phyloP scores from a whole-genome alignment of 2,329 filamentous ascomycete species.

The Penicillium concentricum region DNA sequence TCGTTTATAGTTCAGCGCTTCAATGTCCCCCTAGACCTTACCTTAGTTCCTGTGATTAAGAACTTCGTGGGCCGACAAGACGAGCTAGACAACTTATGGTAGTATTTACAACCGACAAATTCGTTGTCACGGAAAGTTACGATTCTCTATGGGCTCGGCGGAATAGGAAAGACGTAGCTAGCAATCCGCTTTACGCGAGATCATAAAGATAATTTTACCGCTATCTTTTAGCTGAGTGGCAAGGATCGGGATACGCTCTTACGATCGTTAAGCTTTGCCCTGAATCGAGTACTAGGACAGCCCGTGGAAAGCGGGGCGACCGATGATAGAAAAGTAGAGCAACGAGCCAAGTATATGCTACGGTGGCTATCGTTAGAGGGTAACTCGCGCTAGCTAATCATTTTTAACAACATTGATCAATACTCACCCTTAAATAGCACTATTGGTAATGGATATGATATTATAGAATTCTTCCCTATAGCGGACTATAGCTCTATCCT shows the following conservation, averaged over 20 bases:
- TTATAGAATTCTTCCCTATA: slow-evolving; percentile 30
- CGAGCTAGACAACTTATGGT: slow-evolving; percentile 15
- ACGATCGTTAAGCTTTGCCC: slow-evolving; percentile 18
- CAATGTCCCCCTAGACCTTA: slow-evolving; percentile 12
- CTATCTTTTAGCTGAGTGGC: slow-evolving; percentile 30
- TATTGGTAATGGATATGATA: slow-evolving; percentile 26
- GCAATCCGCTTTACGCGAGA: slow-evolving; percentile 15
- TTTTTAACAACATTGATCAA: slow-evolving; percentile 32
- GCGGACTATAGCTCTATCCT: slow-evolving; percentile 45
- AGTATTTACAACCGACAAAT: slow-evolving; percentile 13
- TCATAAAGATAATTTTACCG: slow-evolving; percentile 21
- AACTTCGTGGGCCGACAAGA: slow-evolving; percentile 16
- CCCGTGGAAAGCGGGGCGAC: not conserved
- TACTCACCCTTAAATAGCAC: slow-evolving; percentile 11
- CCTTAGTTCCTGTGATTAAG: slow-evolving; percentile 10
- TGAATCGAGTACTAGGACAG: slow-evolving; percentile 15
- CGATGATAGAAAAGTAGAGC: slow-evolving; percentile 15
- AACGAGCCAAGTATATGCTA: slow-evolving; percentile 15
- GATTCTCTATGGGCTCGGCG: slow-evolving; percentile 23
- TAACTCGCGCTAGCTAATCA: slow-evolving; percentile 28
- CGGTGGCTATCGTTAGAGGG: slow-evolving; percentile 12
- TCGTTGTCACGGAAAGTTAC: slow-evolving; percentile 13
- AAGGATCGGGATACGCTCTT: slow-evolving; percentile 20
- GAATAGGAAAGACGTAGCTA: slow-evolving; percentile 24
- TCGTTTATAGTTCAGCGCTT: slow-evolving; percentile 1